Percentiles rank a stretch among this genome's conserved stretches.
Conservation (phyloP, 148 eudicot genomes). For the Persicaria tinctoria region DNA sequence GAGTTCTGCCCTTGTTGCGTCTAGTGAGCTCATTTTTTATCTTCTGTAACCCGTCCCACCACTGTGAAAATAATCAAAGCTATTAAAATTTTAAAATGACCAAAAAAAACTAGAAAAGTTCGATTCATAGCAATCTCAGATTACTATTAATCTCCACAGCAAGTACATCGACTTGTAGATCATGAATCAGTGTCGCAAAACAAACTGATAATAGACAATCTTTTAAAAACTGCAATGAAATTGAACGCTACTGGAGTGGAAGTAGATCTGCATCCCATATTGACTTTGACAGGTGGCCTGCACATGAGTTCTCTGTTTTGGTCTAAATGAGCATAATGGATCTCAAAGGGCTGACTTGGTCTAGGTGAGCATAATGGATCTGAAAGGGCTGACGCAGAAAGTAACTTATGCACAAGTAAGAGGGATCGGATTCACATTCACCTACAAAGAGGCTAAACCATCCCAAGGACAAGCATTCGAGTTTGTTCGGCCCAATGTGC, state of each 20-base stretch:
- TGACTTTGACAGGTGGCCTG: not conserved
- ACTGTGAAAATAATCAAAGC: not conserved
- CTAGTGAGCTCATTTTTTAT: conserved; percentile 63
- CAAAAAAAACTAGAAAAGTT: not conserved
- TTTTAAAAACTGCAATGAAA: not conserved
- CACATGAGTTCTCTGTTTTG: not conserved
- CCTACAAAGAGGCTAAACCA: not conserved
- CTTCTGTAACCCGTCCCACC: not conserved
- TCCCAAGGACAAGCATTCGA: not conserved
- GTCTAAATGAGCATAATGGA: not conserved
- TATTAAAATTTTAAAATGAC: not conserved
- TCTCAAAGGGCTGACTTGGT: not conserved
- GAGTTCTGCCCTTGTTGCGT: conserved; percentile 76
- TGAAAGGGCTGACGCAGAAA: not conserved
- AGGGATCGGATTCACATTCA: not conserved
- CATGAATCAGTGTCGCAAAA: not conserved
- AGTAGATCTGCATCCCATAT: not conserved
- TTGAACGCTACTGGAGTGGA: not conserved
- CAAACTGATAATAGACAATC: not conserved
- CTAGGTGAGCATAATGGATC: not conserved
- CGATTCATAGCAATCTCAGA: not conserved
- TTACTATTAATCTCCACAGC: not conserved
- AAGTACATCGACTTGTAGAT: not conserved
- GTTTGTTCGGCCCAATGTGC: no score
- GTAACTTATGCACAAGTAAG: not conserved